A percentile compares a stretch with the other conserved stretches of the same genome.
Evolutionary conservation across 176 grass and related monocot genomes (phyloP).

Genomic region (Melocanna baccifera): DNA sequence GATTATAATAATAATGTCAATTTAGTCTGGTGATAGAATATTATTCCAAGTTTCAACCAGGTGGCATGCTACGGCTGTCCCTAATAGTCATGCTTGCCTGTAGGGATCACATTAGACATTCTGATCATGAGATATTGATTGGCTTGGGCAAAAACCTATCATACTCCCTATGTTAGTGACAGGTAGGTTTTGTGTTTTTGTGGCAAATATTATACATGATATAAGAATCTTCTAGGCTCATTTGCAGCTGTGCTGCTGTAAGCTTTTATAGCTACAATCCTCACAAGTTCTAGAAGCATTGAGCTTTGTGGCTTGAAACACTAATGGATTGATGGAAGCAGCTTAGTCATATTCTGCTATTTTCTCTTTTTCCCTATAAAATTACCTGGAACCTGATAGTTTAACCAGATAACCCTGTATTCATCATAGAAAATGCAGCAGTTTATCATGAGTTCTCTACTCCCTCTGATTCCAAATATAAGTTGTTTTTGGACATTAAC

Average conservation of each 20-base stretch:
- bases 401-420: neutral
- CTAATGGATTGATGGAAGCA: neutral
- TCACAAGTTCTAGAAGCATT: neutral
- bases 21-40: neutral
- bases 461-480: neutral
- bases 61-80: neutral
- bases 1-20: neutral
- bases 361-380: neutral
- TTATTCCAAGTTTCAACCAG: neutral
- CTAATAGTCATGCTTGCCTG: neutral
- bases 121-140: neutral
- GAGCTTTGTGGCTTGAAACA: neutral
- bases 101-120: neutral
- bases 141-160: neutral
- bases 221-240: neutral
- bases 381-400: neutral
- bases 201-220: neutral
- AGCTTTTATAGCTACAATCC: neutral
- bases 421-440: neutral
- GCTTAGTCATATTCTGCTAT: neutral
- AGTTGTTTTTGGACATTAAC: neutral
- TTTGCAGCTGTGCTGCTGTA: neutral
- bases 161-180: neutral
- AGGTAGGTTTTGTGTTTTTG: neutral
- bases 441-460: neutral